These are phyloP conservation scores for Porcisia deanei DNA, from an alignment of 208 protist genomes.

Conservation along the genomic window DNA sequence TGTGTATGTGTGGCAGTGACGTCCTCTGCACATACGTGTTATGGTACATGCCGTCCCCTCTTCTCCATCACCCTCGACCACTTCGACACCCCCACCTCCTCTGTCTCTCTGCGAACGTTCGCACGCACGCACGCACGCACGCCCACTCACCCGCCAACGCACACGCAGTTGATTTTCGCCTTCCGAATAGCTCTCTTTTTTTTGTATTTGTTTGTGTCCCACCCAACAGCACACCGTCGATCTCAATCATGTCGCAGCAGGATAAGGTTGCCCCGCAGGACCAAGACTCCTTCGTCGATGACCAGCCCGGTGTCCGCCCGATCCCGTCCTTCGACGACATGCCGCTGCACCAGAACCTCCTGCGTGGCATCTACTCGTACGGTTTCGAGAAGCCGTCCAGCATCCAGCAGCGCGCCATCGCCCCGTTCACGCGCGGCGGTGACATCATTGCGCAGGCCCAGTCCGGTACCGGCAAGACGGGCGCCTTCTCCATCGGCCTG, in stretches of 20 bases:
- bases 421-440: conserved; percentile 89
- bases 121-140: neutral
- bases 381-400: conserved; percentile 98
- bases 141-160: neutral
- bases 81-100: neutral
- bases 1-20: too few species aligned
- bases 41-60: neutral
- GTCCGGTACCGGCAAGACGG: conserved; percentile 98
- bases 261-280: conserved; percentile 82
- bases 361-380: conserved; percentile 96
- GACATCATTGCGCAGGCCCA: conserved; percentile 97
- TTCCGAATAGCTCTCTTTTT: conserved; percentile 60
- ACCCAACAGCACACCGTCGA: neutral
- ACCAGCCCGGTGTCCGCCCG: conserved; percentile 66
- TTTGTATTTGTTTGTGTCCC: conserved; percentile 33
- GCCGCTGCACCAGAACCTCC: conserved; percentile 89
- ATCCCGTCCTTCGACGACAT: conserved; percentile 98
- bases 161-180: conserved; percentile 33
- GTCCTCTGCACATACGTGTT: too few species aligned
- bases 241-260: conserved; percentile 69
- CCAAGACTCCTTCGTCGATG: conserved; percentile 81
- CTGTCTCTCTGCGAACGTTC: neutral
- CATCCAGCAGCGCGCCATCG: conserved; percentile 95
- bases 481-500: conserved; percentile 97
- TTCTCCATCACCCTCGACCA: neutral